Conservation (phyloP, 2,329 filamentous ascomycete species). For the Curvularia sp. region DNA sequence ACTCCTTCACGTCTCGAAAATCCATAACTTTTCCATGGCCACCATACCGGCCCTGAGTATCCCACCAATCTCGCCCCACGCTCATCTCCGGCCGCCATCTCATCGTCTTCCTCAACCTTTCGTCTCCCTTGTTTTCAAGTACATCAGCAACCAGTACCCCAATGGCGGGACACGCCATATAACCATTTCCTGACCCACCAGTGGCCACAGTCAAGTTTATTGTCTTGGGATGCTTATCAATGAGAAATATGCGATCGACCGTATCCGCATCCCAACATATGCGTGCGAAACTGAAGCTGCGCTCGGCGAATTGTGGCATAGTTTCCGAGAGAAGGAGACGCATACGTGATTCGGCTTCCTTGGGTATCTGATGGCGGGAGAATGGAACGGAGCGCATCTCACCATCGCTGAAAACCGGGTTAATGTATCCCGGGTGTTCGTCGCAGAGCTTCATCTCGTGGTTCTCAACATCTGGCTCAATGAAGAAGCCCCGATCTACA, state of each 20-base stretch:
- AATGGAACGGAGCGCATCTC: slow-evolving; percentile 51
- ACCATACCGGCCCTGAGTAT: slow-evolving; percentile 58
- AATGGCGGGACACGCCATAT: slow-evolving; percentile 61
- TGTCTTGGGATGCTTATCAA: slow-evolving; percentile 58
- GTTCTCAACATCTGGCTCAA: slow-evolving; percentile 56
- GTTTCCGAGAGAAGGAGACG: slow-evolving; percentile 58
- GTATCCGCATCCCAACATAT: slow-evolving; percentile 67
- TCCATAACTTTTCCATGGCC: slow-evolving; percentile 59
- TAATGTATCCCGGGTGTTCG: slow-evolving; percentile 64
- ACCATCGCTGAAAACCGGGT: slow-evolving; percentile 46
- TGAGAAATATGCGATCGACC: slow-evolving; percentile 61
- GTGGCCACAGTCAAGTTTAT: slow-evolving; percentile 56
- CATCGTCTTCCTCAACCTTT: slow-evolving; percentile 53
- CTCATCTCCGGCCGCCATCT: slow-evolving; percentile 62
- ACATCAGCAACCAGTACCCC: slow-evolving; percentile 59
- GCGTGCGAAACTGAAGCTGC: slow-evolving; percentile 58
- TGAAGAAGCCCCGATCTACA: slow-evolving; percentile 59
- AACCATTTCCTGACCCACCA: slow-evolving; percentile 62
- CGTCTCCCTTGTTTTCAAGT: slow-evolving; percentile 51
- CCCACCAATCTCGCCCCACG: slow-evolving; percentile 55
- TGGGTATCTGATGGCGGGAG: slow-evolving; percentile 55
- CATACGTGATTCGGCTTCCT: slow-evolving; percentile 57
- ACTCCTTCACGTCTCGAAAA: slow-evolving; percentile 50
- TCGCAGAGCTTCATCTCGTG: slow-evolving; percentile 61
- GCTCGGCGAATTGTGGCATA: slow-evolving; percentile 60